phyloP scores from a whole-genome alignment of 2,329 filamentous ascomycete species.

The Fusarium equiseti region DNA sequence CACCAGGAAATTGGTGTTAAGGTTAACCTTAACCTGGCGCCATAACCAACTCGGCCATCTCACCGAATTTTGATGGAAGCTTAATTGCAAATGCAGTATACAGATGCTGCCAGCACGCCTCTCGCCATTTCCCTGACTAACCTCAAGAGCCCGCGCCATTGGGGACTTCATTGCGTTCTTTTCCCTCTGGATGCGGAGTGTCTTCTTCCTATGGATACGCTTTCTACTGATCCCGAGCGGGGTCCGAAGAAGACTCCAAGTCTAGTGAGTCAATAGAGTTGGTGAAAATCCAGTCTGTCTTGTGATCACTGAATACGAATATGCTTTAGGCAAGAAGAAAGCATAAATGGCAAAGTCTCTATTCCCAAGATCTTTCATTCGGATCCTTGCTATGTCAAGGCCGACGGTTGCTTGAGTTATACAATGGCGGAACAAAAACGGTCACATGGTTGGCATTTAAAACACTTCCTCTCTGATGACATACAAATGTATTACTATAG shows the following conservation, averaged over 20 bases:
- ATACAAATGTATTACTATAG: not conserved
- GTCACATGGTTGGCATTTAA: not conserved
- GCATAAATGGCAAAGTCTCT: not conserved
- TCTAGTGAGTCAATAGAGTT: not conserved
- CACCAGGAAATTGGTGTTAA: constrained; percentile 35
- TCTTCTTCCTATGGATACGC: not conserved
- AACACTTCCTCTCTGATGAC: not conserved
- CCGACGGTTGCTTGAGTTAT: not conserved
- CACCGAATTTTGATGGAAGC: constrained; percentile 15
- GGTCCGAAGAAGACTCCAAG: no score
- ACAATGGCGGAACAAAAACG: not conserved
- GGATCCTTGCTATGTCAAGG: no score
- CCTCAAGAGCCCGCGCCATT: not conserved
- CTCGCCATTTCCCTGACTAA: no score
- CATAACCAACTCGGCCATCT: constrained; percentile 41
- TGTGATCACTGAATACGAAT: not conserved
- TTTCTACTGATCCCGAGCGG: no score
- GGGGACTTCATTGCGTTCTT: not conserved
- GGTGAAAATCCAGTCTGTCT: not conserved
- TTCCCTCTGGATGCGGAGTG: not conserved
- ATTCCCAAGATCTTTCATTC: not conserved
- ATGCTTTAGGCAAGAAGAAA: not conserved
- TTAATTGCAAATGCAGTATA: accelerated
- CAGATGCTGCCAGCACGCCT: accelerated
- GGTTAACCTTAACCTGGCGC: constrained; percentile 38